Conservation (phyloP, 768 basidiomycete species). For the Steccherinum ochraceum region DNA sequence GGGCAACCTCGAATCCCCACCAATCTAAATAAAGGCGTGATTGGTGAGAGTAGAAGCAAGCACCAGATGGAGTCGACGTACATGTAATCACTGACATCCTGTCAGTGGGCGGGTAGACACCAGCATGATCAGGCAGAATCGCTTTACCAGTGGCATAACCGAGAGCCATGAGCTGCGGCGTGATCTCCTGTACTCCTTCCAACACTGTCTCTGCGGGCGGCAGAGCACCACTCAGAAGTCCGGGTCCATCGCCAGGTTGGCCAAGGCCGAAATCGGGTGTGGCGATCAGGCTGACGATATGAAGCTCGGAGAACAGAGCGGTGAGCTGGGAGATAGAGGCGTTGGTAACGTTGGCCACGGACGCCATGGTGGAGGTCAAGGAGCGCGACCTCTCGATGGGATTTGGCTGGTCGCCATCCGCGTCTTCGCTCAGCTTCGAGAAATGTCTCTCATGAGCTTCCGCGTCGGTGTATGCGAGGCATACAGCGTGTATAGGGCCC, state of each 20-base stretch:
- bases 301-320: slow-evolving; percentile 50
- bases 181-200: slow-evolving; percentile 62
- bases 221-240: slow-evolving; percentile 66
- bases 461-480: slow-evolving; percentile 54
- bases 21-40: slow-evolving; percentile 55
- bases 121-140: slow-evolving; percentile 61
- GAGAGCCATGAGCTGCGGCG: slow-evolving; percentile 71
- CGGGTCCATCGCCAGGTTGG: slow-evolving; percentile 60
- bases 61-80: slow-evolving; percentile 30
- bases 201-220: slow-evolving; percentile 71
- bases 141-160: slow-evolving; percentile 70
- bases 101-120: slow-evolving; percentile 69
- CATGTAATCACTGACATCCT: slow-evolving; percentile 76
- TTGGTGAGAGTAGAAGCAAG: not conserved
- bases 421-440: slow-evolving; percentile 30
- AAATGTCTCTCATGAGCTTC: slow-evolving; percentile 62
- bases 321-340: slow-evolving; percentile 46
- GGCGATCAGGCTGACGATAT: slow-evolving; percentile 52
- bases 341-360: slow-evolving; percentile 34
- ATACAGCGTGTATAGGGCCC: slow-evolving; percentile 72
- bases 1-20: slow-evolving; percentile 82
- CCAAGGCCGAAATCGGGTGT: slow-evolving; percentile 67
- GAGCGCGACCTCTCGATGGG: slow-evolving; percentile 2
- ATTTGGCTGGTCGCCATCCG: slow-evolving; percentile 3
- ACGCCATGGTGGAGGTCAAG: not conserved